These are phyloP conservation scores for Flaveria brownii DNA, from an alignment of 129 eudicot genomes.

Conservation along the genomic window DNA sequence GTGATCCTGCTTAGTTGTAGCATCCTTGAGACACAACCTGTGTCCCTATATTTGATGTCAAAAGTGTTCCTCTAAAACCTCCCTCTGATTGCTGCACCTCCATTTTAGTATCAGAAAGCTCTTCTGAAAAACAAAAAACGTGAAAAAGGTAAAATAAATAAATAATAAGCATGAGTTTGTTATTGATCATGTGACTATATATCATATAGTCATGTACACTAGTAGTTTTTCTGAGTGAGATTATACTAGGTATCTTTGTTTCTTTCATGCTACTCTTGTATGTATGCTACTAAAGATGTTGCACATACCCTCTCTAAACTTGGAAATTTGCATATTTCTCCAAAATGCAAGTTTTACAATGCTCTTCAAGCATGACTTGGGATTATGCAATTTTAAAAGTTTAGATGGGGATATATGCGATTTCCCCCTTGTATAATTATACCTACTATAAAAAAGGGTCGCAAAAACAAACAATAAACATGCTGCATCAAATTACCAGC, in stretches of 20 bases:
- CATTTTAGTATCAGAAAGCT: conserved; percentile 75
- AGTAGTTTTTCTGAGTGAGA: too few species aligned
- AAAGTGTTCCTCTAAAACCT: conserved; percentile 90
- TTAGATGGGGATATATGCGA: too few species aligned
- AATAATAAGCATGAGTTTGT: conserved; percentile 3
- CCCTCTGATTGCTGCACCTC: conserved; percentile 74
- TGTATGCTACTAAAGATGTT: too few species aligned
- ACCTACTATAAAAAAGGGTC: not conserved
- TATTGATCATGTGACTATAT: not conserved
- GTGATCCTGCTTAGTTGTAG: conserved; percentile 37
- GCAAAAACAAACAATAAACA: not conserved
- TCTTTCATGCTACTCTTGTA: too few species aligned
- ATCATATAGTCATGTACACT: not conserved
- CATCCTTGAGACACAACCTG: conserved; percentile 57
- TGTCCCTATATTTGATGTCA: conserved; percentile 61
- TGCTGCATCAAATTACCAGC: conserved; percentile 57
- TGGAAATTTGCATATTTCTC: too few species aligned
- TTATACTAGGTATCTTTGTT: too few species aligned
- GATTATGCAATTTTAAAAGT: too few species aligned
- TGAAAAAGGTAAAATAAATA: not conserved
- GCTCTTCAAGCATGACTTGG: too few species aligned
- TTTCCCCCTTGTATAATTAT: not conserved
- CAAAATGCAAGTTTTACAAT: too few species aligned
- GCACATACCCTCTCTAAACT: too few species aligned
- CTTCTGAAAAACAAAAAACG: conserved; percentile 47